Evolutionary conservation across 2,329 filamentous ascomycete genomes (phyloP), one percentile per base, ranked within the genome.

Genomic region (Fusarium caatingaense): DNA sequence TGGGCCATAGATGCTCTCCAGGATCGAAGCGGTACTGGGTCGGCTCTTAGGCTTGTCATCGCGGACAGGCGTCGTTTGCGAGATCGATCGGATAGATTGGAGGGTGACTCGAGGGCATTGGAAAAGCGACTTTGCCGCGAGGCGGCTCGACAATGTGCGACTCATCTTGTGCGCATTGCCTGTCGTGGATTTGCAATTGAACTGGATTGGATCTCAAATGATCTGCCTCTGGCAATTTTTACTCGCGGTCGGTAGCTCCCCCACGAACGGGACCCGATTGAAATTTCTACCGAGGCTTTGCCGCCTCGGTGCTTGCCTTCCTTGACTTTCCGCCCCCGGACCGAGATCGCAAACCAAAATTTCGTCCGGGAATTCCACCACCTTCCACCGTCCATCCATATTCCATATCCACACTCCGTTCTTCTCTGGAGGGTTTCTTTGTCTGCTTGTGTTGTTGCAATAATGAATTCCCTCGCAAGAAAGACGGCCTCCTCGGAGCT

Each of bases 381-480:
- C 62, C 66, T 74, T 76, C 73, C 66, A 72, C 69, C 46, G 40
- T 66, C 54, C 69, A 71, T 71, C 53, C 68, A 71, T 72, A 68
- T 71, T 56, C 67, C 60, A 69, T 65, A 63, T 60, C 70, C 70
- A 73, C 64, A 65, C 67, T 68, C 73, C 69, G 71, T 72, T 73
- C 66, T 74, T 66, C 61, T 77, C 72, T 72, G 76, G 76, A 74
- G 74, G 75, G 68, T 56, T 67, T 48, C 48, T 71, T 67, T 67
- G 62, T 65, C 58, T 68, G 63, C 68, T 71, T 67, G 66, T 63
- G 57, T 72, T 73, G 58, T 64, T 60, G 48, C 66, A 75, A 83
- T 75, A 51, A 87, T 87, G 85, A 83, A 81, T 74, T 80, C 82
- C 62, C 73, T 85, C 60, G 78, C 81, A 72, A 82, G 76, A 81